phyloP scores from a whole-genome alignment of 495 filamentous ascomycete species.

The Tuber indicum region DNA sequence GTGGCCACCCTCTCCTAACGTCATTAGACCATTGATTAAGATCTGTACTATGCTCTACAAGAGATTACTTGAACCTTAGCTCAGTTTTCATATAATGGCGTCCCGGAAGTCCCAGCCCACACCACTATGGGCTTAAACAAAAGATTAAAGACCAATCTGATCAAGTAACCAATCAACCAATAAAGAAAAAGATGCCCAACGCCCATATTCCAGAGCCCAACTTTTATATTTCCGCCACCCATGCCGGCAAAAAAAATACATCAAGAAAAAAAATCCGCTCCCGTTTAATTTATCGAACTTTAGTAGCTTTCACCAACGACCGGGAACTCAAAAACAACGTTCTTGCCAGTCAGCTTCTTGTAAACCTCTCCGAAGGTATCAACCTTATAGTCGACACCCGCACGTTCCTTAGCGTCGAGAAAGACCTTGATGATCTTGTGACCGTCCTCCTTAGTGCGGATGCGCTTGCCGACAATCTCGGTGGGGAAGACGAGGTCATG shows the following conservation, averaged over 20 bases:
- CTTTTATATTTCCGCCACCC: not conserved
- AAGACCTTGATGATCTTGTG: slow-evolving; percentile 96
- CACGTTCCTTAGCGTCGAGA: slow-evolving; percentile 98
- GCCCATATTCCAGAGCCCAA: not conserved
- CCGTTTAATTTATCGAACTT: slow-evolving; percentile 33
- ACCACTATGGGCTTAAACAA: not conserved
- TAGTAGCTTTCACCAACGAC: slow-evolving; percentile 72
- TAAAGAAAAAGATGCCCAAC: not conserved
- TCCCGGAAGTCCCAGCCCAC: not conserved
- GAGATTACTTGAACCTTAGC: not conserved
- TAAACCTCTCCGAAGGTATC: slow-evolving; percentile 99
- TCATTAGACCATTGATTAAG: not conserved
- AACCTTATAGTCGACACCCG: slow-evolving; percentile 94
- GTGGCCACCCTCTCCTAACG: not conserved
- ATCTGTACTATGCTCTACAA: not conserved
- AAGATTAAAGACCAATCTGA: not conserved
- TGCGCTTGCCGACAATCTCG: slow-evolving; percentile 98
- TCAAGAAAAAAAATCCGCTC: slow-evolving; percentile 4
- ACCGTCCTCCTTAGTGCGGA: slow-evolving; percentile 93
- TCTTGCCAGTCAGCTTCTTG: slow-evolving; percentile 86
- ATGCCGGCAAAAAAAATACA: slow-evolving; percentile 8
- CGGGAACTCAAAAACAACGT: slow-evolving; percentile 95
- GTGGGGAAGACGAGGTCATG: slow-evolving; percentile 96
- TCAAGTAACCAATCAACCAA: not conserved
- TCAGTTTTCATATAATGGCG: not conserved